A percentile compares a stretch with the other conserved stretches of the same genome.
phyloP scores from a whole-genome alignment of 148 eudicot species.

The Euryodendron excelsum region DNA sequence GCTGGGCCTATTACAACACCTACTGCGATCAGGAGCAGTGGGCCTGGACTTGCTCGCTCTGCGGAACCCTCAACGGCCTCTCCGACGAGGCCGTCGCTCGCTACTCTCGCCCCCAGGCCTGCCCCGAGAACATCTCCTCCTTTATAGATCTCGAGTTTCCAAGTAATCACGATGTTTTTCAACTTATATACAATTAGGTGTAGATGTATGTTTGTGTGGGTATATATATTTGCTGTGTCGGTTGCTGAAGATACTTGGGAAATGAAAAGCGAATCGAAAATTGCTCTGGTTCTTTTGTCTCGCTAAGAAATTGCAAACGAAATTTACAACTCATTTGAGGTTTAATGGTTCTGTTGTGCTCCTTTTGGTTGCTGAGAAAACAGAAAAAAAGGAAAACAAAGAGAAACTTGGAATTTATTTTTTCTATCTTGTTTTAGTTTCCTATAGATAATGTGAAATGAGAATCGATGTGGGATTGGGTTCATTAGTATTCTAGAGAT shows the following conservation, averaged over 20 bases:
- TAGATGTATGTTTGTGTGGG: no score
- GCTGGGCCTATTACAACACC: slow-evolving; percentile 94
- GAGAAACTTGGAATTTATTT: no score
- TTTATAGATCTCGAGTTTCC: slow-evolving; percentile 88
- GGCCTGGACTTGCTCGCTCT: slow-evolving; percentile 83
- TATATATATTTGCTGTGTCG: neutral
- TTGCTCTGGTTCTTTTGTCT: neutral
- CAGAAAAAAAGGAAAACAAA: no score
- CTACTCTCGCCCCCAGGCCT: slow-evolving; percentile 64
- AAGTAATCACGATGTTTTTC: slow-evolving; percentile 29
- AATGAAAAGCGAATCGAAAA: neutral
- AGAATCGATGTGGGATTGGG: neutral
- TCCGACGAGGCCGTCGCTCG: slow-evolving; percentile 51
- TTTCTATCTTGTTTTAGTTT: neutral
- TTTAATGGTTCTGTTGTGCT: no score
- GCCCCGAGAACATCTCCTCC: slow-evolving; percentile 72
- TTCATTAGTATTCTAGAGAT: neutral
- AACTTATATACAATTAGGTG: neutral
- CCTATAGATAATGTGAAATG: neutral
- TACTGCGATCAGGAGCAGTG: slow-evolving; percentile 90
- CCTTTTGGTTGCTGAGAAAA: no score
- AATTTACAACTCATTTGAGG: neutral
- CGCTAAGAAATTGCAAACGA: neutral
- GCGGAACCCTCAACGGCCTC: slow-evolving; percentile 87
- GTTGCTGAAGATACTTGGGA: neutral